Conservation (phyloP, 768 basidiomycete genomes). For the Leccinum uliginosum region DNA sequence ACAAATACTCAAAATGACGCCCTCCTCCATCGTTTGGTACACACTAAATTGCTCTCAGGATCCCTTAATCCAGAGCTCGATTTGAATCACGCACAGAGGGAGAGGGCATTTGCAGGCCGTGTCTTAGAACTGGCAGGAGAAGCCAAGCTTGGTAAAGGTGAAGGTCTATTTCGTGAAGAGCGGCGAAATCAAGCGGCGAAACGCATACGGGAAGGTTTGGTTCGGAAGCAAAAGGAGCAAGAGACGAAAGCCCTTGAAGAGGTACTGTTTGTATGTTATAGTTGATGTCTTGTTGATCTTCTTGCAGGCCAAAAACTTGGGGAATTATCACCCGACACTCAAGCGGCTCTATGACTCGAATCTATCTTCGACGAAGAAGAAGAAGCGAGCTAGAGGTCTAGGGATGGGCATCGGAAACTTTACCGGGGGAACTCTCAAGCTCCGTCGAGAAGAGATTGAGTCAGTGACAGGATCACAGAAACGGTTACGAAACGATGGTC, state of each 20-base stretch:
- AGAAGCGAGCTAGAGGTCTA: conserved; percentile 61
- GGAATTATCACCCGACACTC: conserved; percentile 78
- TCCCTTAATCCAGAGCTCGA: conserved; percentile 60
- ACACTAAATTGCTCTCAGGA: conserved; percentile 75
- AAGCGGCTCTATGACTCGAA: conserved; percentile 59
- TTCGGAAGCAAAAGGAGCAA: conserved; percentile 55
- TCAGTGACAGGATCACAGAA: conserved; percentile 30
- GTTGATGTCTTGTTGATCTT: conserved; percentile 4
- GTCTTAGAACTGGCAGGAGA: conserved; percentile 67
- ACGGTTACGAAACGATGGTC: background rate
- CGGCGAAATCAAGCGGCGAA: conserved; percentile 73
- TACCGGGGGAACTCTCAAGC: conserved; percentile 60
- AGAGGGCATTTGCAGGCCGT: conserved; percentile 74
- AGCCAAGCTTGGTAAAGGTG: conserved; percentile 73
- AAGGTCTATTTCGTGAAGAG: conserved; percentile 50
- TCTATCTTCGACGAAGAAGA: conserved; percentile 22
- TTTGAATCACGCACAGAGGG: conserved; percentile 60
- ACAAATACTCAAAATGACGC: conserved; percentile 76
- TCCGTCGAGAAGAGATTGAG: conserved; percentile 58
- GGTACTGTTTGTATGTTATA: conserved; percentile 37
- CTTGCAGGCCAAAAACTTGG: conserved; percentile 71
- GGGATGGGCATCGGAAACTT: conserved; percentile 79
- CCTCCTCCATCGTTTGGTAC: conserved; percentile 71
- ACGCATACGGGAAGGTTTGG: conserved; percentile 65
- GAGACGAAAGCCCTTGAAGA: conserved; percentile 58